Evolutionary conservation across 2,329 filamentous ascomycete genomes (phyloP), one percentile per base, ranked within the genome.

Genomic region (Hypoxylon sp.): DNA sequence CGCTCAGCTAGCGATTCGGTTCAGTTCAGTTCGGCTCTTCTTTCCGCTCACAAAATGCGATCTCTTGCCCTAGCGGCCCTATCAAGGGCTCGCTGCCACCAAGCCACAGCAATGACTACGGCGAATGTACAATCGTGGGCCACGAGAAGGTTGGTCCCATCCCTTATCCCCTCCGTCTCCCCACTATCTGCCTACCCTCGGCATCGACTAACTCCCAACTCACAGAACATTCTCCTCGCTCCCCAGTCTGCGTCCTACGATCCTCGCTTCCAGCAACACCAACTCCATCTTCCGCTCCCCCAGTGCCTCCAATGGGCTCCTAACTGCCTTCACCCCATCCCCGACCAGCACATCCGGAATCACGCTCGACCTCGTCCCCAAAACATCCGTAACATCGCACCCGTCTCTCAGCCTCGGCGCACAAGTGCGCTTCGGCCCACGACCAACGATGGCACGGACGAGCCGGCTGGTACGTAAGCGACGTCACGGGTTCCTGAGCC

Each of bases 401-500:
- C 87, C 87, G 30, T 83, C 84, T 7, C 78, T 89, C 4, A 82
- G 79, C 51, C 70, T 67, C 41, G 77, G 78, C 48, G 76, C 74
- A 65, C 86, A 88, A 79, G 79, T 89, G 69, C 85, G 87, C 60
- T 89, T 84, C 80, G 87, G 86, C 1, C 87, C 87, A 51, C 83
- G 87, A 65, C 83, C 87, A 74, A 89, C 85, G 32, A 85, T 89
- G 85, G 83, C 85, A 60, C 79, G 82, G 53, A 79, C 83, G 60
- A 87, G 84, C 60, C 82, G 87, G 36, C 79, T 89, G 59, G 77
- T 89, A 13, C 85, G 88, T 78, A 89, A 89, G 82, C 82, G 87
- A 23, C 82, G 87, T 70, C 84, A 86, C 70, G 88, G 87, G 0
- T 90, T 88, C 72, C 76, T 90, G 51, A 82, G 80, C 70, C 80